A percentile compares a stretch with the other conserved stretches of the same genome.
phyloP scores from a whole-genome alignment of 106 monocot genomes.

The Alisma plantagoaquatica region DNA sequence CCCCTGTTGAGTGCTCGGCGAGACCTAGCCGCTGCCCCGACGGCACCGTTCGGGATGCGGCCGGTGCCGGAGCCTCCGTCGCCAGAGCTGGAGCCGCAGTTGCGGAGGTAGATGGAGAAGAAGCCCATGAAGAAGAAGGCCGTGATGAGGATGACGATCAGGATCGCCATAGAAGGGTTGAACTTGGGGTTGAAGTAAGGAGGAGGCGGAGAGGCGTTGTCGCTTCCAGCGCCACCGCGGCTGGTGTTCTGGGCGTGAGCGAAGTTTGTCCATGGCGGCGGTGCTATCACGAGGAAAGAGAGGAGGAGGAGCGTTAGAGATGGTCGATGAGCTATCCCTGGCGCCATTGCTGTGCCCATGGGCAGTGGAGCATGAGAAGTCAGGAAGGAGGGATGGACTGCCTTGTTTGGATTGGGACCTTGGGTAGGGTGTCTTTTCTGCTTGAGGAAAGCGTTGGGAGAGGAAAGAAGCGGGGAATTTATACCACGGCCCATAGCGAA shows the following conservation, averaged over 20 bases:
- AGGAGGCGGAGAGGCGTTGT: constrained; percentile 1
- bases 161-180: constrained; percentile 24
- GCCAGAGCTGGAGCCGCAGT: constrained; percentile 13
- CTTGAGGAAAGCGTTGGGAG: too few species aligned
- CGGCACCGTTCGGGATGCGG: not conserved
- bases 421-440: too few species aligned
- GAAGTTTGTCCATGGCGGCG: too few species aligned
- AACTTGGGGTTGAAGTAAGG: constrained; percentile 1
- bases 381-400: too few species aligned
- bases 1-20: constrained; percentile 21
- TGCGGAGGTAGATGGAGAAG: constrained; percentile 50
- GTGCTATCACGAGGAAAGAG: too few species aligned
- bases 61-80: not conserved
- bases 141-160: constrained; percentile 29
- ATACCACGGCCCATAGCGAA: too few species aligned
- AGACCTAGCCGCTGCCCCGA: constrained; percentile 16
- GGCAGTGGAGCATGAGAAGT: too few species aligned
- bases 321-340: too few species aligned
- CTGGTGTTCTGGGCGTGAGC: too few species aligned
- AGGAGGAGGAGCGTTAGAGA: not conserved
- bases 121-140: constrained; percentile 38
- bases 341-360: too few species aligned
- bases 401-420: too few species aligned
- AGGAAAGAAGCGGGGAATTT: too few species aligned
- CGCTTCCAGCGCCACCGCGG: not conserved